Conservation (phyloP, 352 stramenopile genomes). For the Globisporangium irregulare region DNA sequence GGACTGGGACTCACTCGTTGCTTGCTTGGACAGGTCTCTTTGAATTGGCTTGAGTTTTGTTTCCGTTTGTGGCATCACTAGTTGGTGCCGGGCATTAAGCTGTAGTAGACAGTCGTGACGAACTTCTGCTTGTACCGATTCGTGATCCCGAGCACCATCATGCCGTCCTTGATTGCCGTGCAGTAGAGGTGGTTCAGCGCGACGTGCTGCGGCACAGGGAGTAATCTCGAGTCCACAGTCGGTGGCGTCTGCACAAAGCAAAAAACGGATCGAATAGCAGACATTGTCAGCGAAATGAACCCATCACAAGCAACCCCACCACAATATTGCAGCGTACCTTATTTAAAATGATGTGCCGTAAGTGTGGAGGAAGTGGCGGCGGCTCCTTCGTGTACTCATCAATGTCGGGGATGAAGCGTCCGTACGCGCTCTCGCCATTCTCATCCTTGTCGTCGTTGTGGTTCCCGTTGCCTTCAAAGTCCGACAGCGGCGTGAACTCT, state of each 20-base stretch:
- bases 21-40: background rate
- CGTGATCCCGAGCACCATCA: slow-evolving; percentile 99
- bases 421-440: slow-evolving; percentile 91
- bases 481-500: slow-evolving; percentile 91
- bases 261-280: background rate
- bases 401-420: slow-evolving; percentile 95
- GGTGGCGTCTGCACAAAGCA: slow-evolving; percentile 69
- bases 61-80: slow-evolving; percentile 25
- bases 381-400: slow-evolving; percentile 99
- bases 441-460: slow-evolving; percentile 58
- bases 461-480: slow-evolving; percentile 51
- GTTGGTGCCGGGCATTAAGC: slow-evolving; percentile 83
- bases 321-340: slow-evolving; percentile 65
- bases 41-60: background rate
- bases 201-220: slow-evolving; percentile 98
- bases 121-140: slow-evolving; percentile 98
- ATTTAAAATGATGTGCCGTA: slow-evolving; percentile 99
- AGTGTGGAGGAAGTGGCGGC: slow-evolving; percentile 96
- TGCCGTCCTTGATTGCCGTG: slow-evolving; percentile 98
- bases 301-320: background rate
- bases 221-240: slow-evolving; percentile 92
- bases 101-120: slow-evolving; percentile 98
- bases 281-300: slow-evolving; percentile 13
- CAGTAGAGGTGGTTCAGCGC: slow-evolving; percentile 99
- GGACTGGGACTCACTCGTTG: background rate